Evolutionary conservation across 495 filamentous ascomycete species (phyloP), one percentile per base, ranked within the genome.

Genomic region (Penicillium macrosclerotiorum): DNA sequence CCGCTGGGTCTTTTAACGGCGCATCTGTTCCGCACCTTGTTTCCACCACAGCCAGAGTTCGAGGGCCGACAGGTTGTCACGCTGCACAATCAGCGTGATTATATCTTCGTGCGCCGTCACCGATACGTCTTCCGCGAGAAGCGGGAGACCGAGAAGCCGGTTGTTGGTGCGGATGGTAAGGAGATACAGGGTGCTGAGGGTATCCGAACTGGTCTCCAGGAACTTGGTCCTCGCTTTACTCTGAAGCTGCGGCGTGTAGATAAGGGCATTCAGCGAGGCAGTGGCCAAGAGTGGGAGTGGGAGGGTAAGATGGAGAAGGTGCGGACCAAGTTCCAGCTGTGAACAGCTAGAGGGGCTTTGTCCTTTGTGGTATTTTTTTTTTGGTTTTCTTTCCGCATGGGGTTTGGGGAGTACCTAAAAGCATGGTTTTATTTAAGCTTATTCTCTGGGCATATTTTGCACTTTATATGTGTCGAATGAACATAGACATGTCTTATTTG

Each of bases 231-330:
- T 2, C 68, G 87, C 24, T 87, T 94, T 60, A 95, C 90, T 1
- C 54, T 95, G 57, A 95, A 95, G 73, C 69, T 98, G 48, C 80
- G 94, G 42, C 81, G 93, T 59, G 84, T 97, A 17, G 91, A 97
- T 62, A 90, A 87, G 72, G 90, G 89, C 1, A 83, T 98, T 33
- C 89, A 91, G 47, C 73, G 83, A 46, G 79, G 76, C 16, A 84
- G 81, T 63, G 90, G 89, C 22, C 88, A 90, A 60, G 88, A 92
- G 60, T 97, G 93, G 91, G 80, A 93, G 61, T 97, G 92, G 92
- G 89, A 93, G 71, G 85, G 85, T 4, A 78, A 79, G 64, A 90
- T 91, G 85, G 93, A 98, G 73, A 96, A 95, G 73, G 65, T 84
- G 68, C 76, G 93, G 57, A 98, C 91, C 46, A 85, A 85, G 69